Percentiles rank a stretch among this genome's conserved stretches.
Evolutionary conservation across 805 yeast genomes (phyloP).

Genomic region (Candida ovalis): DNA sequence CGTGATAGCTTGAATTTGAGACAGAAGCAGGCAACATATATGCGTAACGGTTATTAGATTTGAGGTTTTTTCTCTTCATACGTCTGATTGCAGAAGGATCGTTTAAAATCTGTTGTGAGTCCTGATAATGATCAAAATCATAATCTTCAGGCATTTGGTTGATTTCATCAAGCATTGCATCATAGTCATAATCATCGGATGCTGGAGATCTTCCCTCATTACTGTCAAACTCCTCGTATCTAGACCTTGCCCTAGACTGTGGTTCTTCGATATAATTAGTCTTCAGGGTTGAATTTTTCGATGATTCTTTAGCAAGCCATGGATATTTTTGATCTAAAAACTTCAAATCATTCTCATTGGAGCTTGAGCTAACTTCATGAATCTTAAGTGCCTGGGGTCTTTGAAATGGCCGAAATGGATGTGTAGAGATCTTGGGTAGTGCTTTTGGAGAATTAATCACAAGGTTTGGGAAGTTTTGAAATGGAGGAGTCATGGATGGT

Average conservation of each 20-base stretch:
- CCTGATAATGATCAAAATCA: slow-evolving; percentile 20
- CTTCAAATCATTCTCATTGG: slow-evolving; percentile 17
- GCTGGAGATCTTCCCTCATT: neutral
- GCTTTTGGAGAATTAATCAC: neutral
- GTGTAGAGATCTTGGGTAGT: neutral
- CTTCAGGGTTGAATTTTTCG: too few species aligned
- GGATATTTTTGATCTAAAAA: slow-evolving; percentile 23
- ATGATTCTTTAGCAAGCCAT: slow-evolving; percentile 30
- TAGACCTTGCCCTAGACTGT: too few species aligned
- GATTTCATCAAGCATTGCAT: slow-evolving; percentile 33
- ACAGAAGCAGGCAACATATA: neutral
- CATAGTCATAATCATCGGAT: slow-evolving; percentile 10
- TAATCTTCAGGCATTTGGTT: slow-evolving; percentile 35
- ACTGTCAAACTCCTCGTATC: neutral
- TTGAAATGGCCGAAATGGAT: slow-evolving; percentile 1
- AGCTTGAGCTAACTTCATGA: slow-evolving; percentile 16
- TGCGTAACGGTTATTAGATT: neutral
- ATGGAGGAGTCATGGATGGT: neutral
- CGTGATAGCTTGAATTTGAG: neutral
- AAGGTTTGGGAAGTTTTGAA: neutral
- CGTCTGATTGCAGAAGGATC: neutral
- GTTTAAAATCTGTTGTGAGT: neutral
- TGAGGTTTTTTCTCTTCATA: neutral
- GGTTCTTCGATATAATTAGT: too few species aligned
- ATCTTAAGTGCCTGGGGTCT: slow-evolving; percentile 9